Base-by-base conservation (phyloP, 352 stramenopile genomes). In the Globisporangium paroecandrum region DNA sequence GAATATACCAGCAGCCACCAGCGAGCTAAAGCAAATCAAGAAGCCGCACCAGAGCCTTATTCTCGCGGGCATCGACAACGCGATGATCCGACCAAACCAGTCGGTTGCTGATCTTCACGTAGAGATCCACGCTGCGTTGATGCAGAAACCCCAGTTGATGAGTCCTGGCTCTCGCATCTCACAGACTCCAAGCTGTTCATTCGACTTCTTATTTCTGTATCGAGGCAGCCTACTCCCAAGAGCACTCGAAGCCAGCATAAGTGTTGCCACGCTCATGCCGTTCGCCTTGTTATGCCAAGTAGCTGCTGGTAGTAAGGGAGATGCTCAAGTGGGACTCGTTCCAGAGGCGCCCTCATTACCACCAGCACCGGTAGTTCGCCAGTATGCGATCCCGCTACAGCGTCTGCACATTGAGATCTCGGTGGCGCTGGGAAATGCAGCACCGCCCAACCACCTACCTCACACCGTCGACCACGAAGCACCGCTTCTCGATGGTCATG, bases 151-250 rank as follows among this genome's bases (percentile, higher is more conserved):
- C 41, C 3, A 64, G 24, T 4, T n/a, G 9, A 27, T 15, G 32
- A 64, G 7, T 7, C 15, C n/a, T 22, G 9, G 0, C 53, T 15
- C 25, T 20, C 9, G 43, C 18, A 6, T 22, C 43, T 22, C 22
- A 4, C 32, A 46, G 27, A 32, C 5, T 12, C 4, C 43, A n/a
- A 6, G 18, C 43, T 49, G 15, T 3, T 49, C 43, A 22, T 9
- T 49, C 18, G 55, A 60, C 29, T 65, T 74, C 5, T 7, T 12
- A 12, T 84, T 86, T 46, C 32, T 84, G 55, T 74, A 83, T 22
- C 68, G 75, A 53, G 75, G 69, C 7, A 66, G 69, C 15, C 20
- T 77, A 24, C 51, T 83, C 2, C 49, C 67, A 27, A 29, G 25
- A 34, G 64, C 54, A 1, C 63, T 74, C 15, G 78, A 86, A 60